These are phyloP conservation scores for Phyllosticta citrichinensis DNA, from an alignment of 2,329 filamentous ascomycete species.

Conservation along the genomic window DNA sequence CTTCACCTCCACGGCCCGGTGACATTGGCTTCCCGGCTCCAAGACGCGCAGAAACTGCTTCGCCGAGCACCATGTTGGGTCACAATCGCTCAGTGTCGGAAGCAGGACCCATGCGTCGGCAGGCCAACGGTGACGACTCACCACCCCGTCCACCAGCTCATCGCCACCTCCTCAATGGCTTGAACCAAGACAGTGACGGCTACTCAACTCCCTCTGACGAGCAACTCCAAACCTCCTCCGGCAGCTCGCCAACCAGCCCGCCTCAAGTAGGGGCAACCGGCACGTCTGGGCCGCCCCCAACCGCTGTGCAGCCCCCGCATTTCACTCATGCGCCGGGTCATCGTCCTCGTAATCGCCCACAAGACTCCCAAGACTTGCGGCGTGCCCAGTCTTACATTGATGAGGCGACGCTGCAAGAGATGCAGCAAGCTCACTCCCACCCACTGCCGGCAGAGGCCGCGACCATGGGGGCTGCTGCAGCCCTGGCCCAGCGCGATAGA, in stretches of 20 bases:
- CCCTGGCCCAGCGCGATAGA: slow-evolving; percentile 27
- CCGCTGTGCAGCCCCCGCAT: slow-evolving; percentile 69
- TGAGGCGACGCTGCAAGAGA: slow-evolving; percentile 66
- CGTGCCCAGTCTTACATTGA: slow-evolving; percentile 79
- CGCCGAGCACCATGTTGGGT: slow-evolving; percentile 21
- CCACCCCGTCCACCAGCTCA: slow-evolving; percentile 35
- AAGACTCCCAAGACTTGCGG: slow-evolving; percentile 66
- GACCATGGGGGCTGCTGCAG: slow-evolving; percentile 30
- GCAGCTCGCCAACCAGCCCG: slow-evolving; percentile 17
- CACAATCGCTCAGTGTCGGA: slow-evolving; percentile 43
- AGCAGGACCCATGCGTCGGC: slow-evolving; percentile 17
- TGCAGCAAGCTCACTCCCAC: slow-evolving; percentile 59
- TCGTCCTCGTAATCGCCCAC: slow-evolving; percentile 58
- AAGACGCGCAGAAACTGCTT: slow-evolving; percentile 35
- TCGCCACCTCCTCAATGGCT: slow-evolving; percentile 17
- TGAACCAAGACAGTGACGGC: slow-evolving; percentile 19
- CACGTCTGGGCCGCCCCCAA: slow-evolving; percentile 43
- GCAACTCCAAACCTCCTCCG: slow-evolving; percentile 9
- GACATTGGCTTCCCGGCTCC: slow-evolving; percentile 22
- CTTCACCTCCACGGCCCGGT: slow-evolving; percentile 29
- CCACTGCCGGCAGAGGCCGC: slow-evolving; percentile 26
- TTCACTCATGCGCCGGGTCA: slow-evolving; percentile 68
- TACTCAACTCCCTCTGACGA: slow-evolving; percentile 10
- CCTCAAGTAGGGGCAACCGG: slow-evolving; percentile 26
- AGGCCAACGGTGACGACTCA: slow-evolving; percentile 22